Base-by-base conservation (phyloP, 306 rosid species). In the Gastrolobium bilobum region DNA sequence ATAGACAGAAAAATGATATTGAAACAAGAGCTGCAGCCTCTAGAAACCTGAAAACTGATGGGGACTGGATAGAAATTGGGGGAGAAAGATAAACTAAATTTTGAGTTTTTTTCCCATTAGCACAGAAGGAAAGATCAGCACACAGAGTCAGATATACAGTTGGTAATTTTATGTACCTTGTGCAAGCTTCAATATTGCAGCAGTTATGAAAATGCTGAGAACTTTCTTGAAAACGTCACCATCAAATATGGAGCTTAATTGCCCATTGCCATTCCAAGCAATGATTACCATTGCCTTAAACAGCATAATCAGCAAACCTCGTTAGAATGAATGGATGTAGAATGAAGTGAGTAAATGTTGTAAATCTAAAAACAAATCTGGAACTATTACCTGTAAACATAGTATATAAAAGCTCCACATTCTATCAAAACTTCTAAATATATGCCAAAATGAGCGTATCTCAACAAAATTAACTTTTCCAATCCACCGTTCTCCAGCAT, bases 361-460 rank as follows among this genome's bases (percentile, higher is more conserved):
- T 4, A 11, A 52, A 60, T 69, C 1, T 46, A 77, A 68, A 43
- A 35, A 39, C 34, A 53, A 63, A 76, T 53, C 13, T 58, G 62
- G 63, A 81, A 76, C 68, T 35, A 58, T 71, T 83, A 95, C 99
- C 97, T 95, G 99, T 79, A 95, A 90, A 85, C 86, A 80, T 79
- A 95, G 78, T 62, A 95, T 92, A 82, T 82, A 95, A 78, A 95
- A 92, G 92, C 90, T 91, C 98, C 99, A 95, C 98, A 95, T 91
- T 81, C 98, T 89, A 78, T 95, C 97, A 78, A 95, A 95, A 80
- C 98, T 95, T 87, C 99, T 88, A 87, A 95, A 91, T 61, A 95
- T 62, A 81, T 95, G 99, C 92, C 95, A 88, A 90, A 83, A 95
- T 65, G 99, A 76, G 83, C 98, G 99, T 73, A 92, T 90, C 84